A percentile compares a stretch with the other conserved stretches of the same genome.
phyloP scores from a whole-genome alignment of 495 filamentous ascomycete species.

The Podospora pseudopauciseta region DNA sequence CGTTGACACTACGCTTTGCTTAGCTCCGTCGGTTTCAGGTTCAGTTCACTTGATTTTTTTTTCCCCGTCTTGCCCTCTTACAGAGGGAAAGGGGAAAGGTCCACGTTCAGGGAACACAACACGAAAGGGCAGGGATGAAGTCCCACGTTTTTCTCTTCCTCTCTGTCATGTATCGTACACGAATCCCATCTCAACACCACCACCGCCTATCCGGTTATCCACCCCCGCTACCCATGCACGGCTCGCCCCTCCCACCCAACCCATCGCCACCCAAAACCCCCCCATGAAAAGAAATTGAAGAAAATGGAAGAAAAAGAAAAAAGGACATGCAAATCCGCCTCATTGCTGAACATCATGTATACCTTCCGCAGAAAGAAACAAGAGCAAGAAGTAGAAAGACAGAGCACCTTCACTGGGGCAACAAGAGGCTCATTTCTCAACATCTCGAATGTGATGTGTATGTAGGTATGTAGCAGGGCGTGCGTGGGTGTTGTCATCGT shows the following conservation, averaged over 20 bases:
- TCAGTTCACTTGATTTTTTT: not conserved
- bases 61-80: not conserved
- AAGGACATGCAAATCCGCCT: not conserved
- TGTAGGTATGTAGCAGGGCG: not conserved
- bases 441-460: not conserved
- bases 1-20: not conserved
- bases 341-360: constrained; percentile 3
- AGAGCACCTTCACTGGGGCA: not conserved
- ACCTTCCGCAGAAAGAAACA: constrained; percentile 1
- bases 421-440: not conserved
- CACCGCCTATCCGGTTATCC: not conserved
- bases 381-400: not conserved
- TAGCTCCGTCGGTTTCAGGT: not conserved
- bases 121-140: not conserved
- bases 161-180: not conserved
- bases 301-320: not conserved
- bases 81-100: not conserved
- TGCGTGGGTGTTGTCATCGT: not conserved
- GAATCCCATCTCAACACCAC: not conserved
- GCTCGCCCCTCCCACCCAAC: not conserved
- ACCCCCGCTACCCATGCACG: not conserved
- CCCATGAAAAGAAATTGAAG: not conserved
- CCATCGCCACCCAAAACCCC: not conserved
- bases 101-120: not conserved
- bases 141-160: not conserved